A percentile compares a stretch with the other conserved stretches of the same genome.
phyloP scores from a whole-genome alignment of 768 basidiomycete species.

The Hypsizygus marmoreus region DNA sequence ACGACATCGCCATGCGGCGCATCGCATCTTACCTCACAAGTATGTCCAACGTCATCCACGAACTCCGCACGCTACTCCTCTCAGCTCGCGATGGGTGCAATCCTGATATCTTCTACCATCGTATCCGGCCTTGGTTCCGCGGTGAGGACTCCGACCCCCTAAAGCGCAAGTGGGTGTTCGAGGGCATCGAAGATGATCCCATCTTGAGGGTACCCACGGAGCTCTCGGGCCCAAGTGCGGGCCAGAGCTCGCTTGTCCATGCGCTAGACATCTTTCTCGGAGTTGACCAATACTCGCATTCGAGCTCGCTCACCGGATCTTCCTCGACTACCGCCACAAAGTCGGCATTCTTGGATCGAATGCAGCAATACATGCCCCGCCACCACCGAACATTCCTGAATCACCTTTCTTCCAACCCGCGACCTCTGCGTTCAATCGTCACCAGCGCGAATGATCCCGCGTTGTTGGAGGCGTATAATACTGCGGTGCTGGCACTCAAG shows the following conservation, averaged over 20 bases:
- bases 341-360: constrained; percentile 64
- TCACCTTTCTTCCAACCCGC: constrained; percentile 41
- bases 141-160: constrained; percentile 62
- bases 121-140: constrained; percentile 82
- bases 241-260: constrained; percentile 81
- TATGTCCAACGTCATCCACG: constrained; percentile 66
- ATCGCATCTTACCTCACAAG: constrained; percentile 64
- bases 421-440: constrained; percentile 65
- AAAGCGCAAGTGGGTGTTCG: constrained; percentile 52
- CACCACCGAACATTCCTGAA: constrained; percentile 2
- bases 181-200: constrained; percentile 51
- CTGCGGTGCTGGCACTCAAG: constrained; percentile 67
- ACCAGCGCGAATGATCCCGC: constrained; percentile 28
- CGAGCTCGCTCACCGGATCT: constrained; percentile 22
- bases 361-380: constrained; percentile 46
- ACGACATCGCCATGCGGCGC: constrained; percentile 65
- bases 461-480: constrained; percentile 63
- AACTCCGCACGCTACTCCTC: constrained; percentile 66
- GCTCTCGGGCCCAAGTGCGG: constrained; percentile 83
- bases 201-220: constrained; percentile 47
- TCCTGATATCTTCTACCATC: constrained; percentile 74
- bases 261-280: constrained; percentile 77
- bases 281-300: constrained; percentile 52
- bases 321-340: constrained; percentile 23
- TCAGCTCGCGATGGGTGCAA: constrained; percentile 73